A percentile compares a stretch with the other conserved stretches of the same genome.
These are phyloP conservation scores for Helotiales sp. DNA, from an alignment of 2,329 filamentous ascomycete species.

Conservation along the genomic window DNA sequence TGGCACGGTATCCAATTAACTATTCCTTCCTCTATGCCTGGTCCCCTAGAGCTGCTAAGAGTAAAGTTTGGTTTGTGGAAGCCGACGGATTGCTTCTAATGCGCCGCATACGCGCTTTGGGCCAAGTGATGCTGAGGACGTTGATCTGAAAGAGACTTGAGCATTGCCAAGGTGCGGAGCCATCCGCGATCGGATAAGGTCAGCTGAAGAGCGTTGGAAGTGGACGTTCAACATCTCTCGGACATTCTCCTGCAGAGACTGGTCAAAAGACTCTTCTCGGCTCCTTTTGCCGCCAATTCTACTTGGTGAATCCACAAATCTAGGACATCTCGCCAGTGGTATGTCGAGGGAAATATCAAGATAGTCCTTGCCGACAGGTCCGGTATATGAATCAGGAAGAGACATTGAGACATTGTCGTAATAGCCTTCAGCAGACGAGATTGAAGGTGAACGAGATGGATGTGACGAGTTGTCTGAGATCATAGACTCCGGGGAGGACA, in stretches of 20 bases:
- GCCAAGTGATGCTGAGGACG: too few relatives aligned
- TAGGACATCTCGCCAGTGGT: slow-evolving; percentile 50
- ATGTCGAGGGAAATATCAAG: slow-evolving; percentile 56
- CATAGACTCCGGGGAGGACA: slow-evolving; percentile 71
- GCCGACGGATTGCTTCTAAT: too few relatives aligned
- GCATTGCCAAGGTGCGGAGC: too few relatives aligned
- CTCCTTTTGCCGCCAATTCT: slow-evolving; percentile 60
- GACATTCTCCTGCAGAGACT: slow-evolving; percentile 68
- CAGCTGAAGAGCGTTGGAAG: slow-evolving; percentile 20
- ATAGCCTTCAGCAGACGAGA: slow-evolving; percentile 64
- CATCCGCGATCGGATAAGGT: too few relatives aligned
- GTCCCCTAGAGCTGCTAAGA: too few relatives aligned
- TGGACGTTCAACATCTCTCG: slow-evolving; percentile 60
- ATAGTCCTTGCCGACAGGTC: slow-evolving; percentile 57
- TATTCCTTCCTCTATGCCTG: too few relatives aligned
- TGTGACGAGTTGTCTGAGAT: slow-evolving; percentile 62
- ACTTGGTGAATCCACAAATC: slow-evolving; percentile 46
- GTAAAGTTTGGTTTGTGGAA: too few relatives aligned
- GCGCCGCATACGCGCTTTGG: too few relatives aligned
- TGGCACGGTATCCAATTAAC: too few relatives aligned
- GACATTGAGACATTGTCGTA: slow-evolving; percentile 56
- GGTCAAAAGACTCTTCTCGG: slow-evolving; percentile 62
- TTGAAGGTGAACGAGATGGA: slow-evolving; percentile 68
- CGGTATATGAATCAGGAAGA: slow-evolving; percentile 62
- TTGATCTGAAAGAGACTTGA: too few relatives aligned